Percentiles rank a stretch among this genome's conserved stretches.
These are phyloP conservation scores for Trametes punicea DNA, from an alignment of 768 basidiomycete genomes.

Conservation along the genomic window DNA sequence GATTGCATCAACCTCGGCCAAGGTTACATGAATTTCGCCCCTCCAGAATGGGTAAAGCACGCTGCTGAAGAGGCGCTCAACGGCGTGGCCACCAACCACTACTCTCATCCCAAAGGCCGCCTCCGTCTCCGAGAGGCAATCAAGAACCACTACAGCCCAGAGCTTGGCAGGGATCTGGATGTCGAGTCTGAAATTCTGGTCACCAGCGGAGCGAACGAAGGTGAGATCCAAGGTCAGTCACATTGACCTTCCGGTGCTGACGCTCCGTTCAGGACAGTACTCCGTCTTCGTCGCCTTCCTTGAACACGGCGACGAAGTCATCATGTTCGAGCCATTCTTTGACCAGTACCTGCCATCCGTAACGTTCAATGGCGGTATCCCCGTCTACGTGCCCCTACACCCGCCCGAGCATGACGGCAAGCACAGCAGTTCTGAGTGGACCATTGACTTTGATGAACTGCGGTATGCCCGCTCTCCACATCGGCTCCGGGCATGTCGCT, in stretches of 20 bases:
- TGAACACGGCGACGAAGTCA: slow-evolving; percentile 92
- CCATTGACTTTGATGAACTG: slow-evolving; percentile 84
- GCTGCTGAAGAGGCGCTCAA: slow-evolving; percentile 70
- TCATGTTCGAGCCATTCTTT: slow-evolving; percentile 98
- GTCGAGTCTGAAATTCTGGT: slow-evolving; percentile 88
- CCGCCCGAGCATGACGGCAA: slow-evolving; percentile 59
- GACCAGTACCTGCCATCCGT: slow-evolving; percentile 94
- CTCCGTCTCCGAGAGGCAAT: slow-evolving; percentile 86
- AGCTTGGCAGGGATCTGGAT: slow-evolving; percentile 66
- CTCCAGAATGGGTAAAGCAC: slow-evolving; percentile 74
- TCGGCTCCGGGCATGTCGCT: background rate
- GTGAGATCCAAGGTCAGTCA: slow-evolving; percentile 38
- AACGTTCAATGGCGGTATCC: slow-evolving; percentile 89
- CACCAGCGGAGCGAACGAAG: slow-evolving; percentile 97
- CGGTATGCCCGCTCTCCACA: slow-evolving; percentile 41
- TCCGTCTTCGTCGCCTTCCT: slow-evolving; percentile 90
- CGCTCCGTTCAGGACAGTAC: slow-evolving; percentile 69
- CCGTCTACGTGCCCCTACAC: slow-evolving; percentile 93
- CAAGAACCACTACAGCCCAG: slow-evolving; percentile 69
- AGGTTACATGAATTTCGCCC: slow-evolving; percentile 87
- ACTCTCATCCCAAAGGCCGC: slow-evolving; percentile 88
- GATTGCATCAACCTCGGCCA: slow-evolving; percentile 97
- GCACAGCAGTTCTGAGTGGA: slow-evolving; percentile 78
- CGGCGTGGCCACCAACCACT: slow-evolving; percentile 69
- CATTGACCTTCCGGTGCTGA: slow-evolving; percentile 7